Base-by-base conservation (phyloP, 805 yeast species). In the Kodamaea laetipori region DNA sequence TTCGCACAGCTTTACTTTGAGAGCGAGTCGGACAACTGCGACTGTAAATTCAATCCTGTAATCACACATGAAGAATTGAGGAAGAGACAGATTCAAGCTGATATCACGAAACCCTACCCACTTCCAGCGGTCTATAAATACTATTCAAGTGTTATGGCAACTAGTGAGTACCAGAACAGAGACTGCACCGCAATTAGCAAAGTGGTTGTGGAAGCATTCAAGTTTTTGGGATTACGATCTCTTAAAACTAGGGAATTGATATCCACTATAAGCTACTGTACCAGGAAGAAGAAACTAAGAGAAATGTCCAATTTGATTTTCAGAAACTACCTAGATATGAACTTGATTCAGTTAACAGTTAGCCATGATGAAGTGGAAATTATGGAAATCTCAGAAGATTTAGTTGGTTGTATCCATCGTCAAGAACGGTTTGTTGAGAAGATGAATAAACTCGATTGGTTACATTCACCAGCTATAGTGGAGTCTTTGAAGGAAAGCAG, bases 321-420 rank as follows among this genome's bases (percentile, higher is more conserved):
- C 13, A 18, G 39, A 2, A 18, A 11, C 5, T 37, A 37, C 23
- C 23, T 25, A 15, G 21, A 30, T 3, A 24, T 37, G 41, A 37
- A 37, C 27, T 27, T 37, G 34, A 37, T 37, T n/a, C 41, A 37
- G n/a, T 23, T 37, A 3, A 37, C 27, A 7, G 27, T 37, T 9
- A 18, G 12, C 4, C 35, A 43, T 6, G 24, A 25, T 2, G 15
- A 13, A 12, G 6, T 41, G 7, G 26, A 16, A 28, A 30, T 27
- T 2, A 32, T 51, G 5, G 40, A 41, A 16, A 31, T 53, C 2
- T 37, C 43, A 6, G 63, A 52, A 30, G 63, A 61, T 35, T 50
- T 61, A 31, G 65, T 59, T n/a, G 58, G 58, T 1, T 53, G 54
- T 43, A 55, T 58, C 7, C 7, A 48, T 10, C 30, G 60, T 12